A percentile compares a stretch with the other conserved stretches of the same genome.
Conservation (phyloP, 1,139 yeast genomes). For the Geotrichum fermentans region DNA sequence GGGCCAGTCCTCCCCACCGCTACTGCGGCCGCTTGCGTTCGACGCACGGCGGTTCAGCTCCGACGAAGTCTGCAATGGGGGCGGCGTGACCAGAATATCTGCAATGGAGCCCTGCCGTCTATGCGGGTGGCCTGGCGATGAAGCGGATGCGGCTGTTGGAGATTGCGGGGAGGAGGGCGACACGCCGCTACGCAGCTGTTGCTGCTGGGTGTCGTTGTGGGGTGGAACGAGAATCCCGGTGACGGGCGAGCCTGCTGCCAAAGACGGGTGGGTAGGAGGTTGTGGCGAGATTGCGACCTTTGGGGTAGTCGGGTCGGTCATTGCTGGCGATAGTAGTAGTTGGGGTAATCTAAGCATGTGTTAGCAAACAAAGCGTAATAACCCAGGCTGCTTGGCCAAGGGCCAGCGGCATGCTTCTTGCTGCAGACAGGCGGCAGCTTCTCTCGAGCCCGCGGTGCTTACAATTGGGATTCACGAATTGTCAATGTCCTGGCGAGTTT, state of each 20-base stretch:
- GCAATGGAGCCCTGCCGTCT: constrained; percentile 51
- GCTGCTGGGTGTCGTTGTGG: not conserved
- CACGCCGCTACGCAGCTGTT: not conserved
- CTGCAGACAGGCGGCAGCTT: no score
- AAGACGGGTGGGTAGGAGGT: not conserved
- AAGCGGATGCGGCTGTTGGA: constrained; percentile 11
- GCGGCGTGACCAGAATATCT: constrained; percentile 78
- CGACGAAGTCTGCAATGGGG: constrained; percentile 47
- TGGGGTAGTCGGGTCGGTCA: not conserved
- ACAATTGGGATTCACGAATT: no score
- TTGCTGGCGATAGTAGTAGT: no score
- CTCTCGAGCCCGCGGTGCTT: no score
- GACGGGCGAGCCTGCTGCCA: not conserved
- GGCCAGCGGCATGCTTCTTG: no score
- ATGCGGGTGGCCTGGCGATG: constrained; percentile 1
- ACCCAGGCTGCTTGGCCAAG: no score
- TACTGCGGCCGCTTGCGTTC: constrained; percentile 11
- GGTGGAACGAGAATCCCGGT: not conserved
- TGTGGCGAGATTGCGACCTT: not conserved
- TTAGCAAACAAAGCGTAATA: no score
- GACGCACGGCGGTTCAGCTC: constrained; percentile 16
- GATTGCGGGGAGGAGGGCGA: constrained; percentile 11
- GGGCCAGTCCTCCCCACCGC: constrained; percentile 1
- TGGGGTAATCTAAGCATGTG: no score
- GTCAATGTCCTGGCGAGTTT: no score